Conservation (phyloP, 345 rosid species). For the Rubroshorea leprosula region DNA sequence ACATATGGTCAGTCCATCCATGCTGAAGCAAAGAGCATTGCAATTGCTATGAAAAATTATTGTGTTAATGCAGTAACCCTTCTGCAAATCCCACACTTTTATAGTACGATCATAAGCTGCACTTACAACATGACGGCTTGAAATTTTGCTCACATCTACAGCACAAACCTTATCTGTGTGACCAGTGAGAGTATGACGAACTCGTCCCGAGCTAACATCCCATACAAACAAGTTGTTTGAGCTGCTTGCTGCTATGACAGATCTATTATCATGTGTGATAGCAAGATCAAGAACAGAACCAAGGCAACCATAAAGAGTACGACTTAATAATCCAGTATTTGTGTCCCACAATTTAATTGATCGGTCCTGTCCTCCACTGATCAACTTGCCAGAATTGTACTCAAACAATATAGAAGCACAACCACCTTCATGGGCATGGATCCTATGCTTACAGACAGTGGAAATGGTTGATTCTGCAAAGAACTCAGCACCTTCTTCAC, state of each 20-base stretch:
- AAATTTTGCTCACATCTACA: slow-evolving; percentile 86
- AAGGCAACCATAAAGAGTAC: slow-evolving; percentile 68
- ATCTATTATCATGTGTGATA: slow-evolving; percentile 70
- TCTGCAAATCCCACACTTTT: slow-evolving; percentile 93
- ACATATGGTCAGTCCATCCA: slow-evolving; percentile 84
- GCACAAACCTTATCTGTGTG: slow-evolving; percentile 87
- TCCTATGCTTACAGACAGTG: slow-evolving; percentile 68
- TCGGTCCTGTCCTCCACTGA: slow-evolving; percentile 86
- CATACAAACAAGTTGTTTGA: slow-evolving; percentile 88
- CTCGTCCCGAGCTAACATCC: slow-evolving; percentile 76
- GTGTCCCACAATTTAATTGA: slow-evolving; percentile 91
- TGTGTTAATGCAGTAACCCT: slow-evolving; percentile 91
- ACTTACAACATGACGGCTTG: slow-evolving; percentile 81
- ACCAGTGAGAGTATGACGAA: slow-evolving; percentile 85
- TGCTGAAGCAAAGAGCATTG: slow-evolving; percentile 75
- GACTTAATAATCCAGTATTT: slow-evolving; percentile 54
- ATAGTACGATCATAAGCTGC: slow-evolving; percentile 96
- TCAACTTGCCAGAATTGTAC: slow-evolving; percentile 62
- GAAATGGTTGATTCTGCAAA: slow-evolving; percentile 70
- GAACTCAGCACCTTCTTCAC: slow-evolving; percentile 87
- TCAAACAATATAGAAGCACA: slow-evolving; percentile 82
- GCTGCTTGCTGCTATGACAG: slow-evolving; percentile 91
- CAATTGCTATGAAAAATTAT: slow-evolving; percentile 85
- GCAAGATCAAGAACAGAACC: slow-evolving; percentile 91
- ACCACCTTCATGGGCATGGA: slow-evolving; percentile 89